Base-by-base conservation (phyloP, 495 filamentous ascomycete species). In the Neurospora sp. region DNA sequence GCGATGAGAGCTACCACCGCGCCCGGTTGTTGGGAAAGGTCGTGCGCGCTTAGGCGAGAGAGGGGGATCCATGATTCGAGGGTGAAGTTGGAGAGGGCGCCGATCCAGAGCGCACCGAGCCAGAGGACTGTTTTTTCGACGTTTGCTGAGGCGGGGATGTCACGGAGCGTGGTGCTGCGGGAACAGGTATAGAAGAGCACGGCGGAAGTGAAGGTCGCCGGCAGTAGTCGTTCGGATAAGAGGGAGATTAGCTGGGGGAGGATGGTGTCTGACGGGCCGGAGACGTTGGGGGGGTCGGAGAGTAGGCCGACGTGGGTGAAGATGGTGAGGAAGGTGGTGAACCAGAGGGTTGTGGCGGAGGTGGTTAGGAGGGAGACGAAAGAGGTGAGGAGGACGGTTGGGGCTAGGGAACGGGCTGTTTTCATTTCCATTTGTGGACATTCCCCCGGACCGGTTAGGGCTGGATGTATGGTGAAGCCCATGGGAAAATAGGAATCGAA, bases 401-500 rank as follows among this genome's bases (percentile, higher is more conserved):
- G 84, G n/a, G 86, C 87, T 4, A 97, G 85, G 1, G 53, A 35
- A 5, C 53, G 53, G 11, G 22, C 12, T 5, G 53, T 61, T 35
- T 61, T 61, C 53, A 61, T 61, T 35, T 35, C 53, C 53, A 61
- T 61, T 4, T 61, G 53, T 1, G 53, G 53, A 61, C 53, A 61
- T 18, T 61, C 2, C 12, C 20, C 46, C 4, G 27, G 22, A 6
- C 53, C 27, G 5, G 53, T 31, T 1, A 31, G 14, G 27, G 53
- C 53, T 3, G 53, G 53, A 20, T 85, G 76, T 72, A 97, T 93
- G 35, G 87, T 88, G 76, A 89, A 95, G 4, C 91, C 88, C 73
- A 90, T 88, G 6, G 94, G 94, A 76, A 96, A 97, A 27, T 86
- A 88, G 0, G 93, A 91, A 42, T 92, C 89, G 73, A 96, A 96